A percentile compares a stretch with the other conserved stretches of the same genome.
These are phyloP conservation scores for Calonectria naviculata DNA, from an alignment of 2,329 filamentous ascomycete genomes.

Conservation along the genomic window DNA sequence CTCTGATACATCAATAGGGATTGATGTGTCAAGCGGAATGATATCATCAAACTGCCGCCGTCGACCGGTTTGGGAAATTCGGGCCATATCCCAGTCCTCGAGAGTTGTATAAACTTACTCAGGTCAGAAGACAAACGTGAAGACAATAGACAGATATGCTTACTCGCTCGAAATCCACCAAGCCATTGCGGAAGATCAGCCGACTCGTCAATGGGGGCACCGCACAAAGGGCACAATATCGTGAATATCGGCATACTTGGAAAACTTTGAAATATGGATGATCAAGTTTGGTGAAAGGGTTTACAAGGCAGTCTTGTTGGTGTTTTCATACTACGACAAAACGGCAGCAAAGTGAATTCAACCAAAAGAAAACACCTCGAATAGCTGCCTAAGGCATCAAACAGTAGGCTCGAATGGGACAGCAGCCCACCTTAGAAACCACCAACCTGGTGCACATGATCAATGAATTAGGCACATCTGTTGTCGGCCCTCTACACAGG, in stretches of 20 bases:
- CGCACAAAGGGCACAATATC: constrained; percentile 9
- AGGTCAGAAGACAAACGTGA: neutral
- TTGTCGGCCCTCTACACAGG: too few species aligned
- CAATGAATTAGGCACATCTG: too few species aligned
- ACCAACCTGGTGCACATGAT: too few species aligned
- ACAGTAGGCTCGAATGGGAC: too few species aligned
- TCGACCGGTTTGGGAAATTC: constrained; percentile 6
- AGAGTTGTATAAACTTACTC: constrained; percentile 12
- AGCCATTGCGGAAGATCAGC: constrained; percentile 12
- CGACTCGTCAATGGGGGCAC: constrained; percentile 5
- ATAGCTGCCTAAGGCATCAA: neutral
- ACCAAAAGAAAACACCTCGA: neutral
- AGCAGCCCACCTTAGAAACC: too few species aligned
- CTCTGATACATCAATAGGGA: constrained; percentile 12
- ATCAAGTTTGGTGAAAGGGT: neutral
- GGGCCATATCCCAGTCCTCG: constrained; percentile 1
- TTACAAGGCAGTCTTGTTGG: neutral
- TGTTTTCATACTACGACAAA: neutral
- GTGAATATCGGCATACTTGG: neutral
- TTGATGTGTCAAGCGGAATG: constrained; percentile 12
- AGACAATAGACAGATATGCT: neutral
- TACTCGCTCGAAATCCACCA: constrained; percentile 7
- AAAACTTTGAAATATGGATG: neutral
- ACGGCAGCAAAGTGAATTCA: neutral
- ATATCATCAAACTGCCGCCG: neutral